These are phyloP conservation scores for Mollisia scopiformis DNA, from an alignment of 2,329 filamentous ascomycete genomes.

Conservation along the genomic window DNA sequence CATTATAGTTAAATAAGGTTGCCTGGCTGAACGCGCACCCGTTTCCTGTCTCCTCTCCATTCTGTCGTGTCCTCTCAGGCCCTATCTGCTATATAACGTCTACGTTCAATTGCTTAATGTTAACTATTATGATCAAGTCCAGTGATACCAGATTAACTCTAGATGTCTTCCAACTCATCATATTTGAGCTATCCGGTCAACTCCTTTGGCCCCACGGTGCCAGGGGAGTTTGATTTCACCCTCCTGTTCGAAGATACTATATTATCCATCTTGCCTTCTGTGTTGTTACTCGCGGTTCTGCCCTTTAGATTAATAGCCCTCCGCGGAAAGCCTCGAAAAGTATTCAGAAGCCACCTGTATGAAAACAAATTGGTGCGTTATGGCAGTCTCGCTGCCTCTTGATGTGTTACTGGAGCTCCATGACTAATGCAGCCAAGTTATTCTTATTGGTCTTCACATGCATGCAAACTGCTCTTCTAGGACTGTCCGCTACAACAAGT, in stretches of 20 bases:
- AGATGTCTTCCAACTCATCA: slow-evolving; percentile 13
- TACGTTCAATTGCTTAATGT: background rate
- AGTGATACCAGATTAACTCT: background rate
- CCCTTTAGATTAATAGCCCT: slow-evolving; percentile 23
- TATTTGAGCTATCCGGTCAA: slow-evolving; percentile 4
- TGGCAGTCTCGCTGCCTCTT: background rate
- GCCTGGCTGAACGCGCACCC: background rate
- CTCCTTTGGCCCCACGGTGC: slow-evolving; percentile 25
- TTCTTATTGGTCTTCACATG: slow-evolving; percentile 29
- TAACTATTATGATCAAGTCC: background rate
- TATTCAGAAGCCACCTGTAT: slow-evolving; percentile 23
- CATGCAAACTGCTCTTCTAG: slow-evolving; percentile 23
- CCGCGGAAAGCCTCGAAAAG: slow-evolving; percentile 25
- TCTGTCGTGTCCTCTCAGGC: background rate
- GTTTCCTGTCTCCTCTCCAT: background rate
- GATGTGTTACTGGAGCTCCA: background rate
- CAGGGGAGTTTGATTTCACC: slow-evolving; percentile 32
- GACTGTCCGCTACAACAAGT: slow-evolving; percentile 14
- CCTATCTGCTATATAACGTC: background rate
- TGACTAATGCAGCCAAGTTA: slow-evolving; percentile 29
- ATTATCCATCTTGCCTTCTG: slow-evolving; percentile 26
- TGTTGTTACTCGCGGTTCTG: slow-evolving; percentile 21
- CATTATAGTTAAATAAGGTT: background rate
- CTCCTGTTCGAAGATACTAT: slow-evolving; percentile 29
- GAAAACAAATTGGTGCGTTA: slow-evolving; percentile 27